A percentile compares a stretch with the other conserved stretches of the same genome.
Conservation (phyloP, 495 filamentous ascomycete species). For the Chaetomium fimeti region DNA sequence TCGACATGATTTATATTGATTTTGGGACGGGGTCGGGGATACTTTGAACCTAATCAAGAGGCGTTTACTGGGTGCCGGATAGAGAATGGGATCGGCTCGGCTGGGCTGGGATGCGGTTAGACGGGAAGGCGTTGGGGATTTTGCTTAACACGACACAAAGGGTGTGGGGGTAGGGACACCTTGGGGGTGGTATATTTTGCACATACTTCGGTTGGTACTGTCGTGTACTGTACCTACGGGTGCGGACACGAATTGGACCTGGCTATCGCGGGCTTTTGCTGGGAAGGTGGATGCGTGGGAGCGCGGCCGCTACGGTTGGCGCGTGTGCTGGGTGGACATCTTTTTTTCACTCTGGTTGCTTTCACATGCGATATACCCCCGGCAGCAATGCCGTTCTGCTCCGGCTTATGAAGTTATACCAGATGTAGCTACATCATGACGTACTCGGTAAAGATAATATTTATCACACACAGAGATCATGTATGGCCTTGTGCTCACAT, state of each 20-base stretch:
- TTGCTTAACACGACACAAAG: not conserved
- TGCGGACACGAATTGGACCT: too few species aligned
- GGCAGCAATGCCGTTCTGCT: not conserved
- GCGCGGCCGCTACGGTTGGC: too few species aligned
- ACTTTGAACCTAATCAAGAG: not conserved
- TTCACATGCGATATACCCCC: not conserved
- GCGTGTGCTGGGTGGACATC: not conserved
- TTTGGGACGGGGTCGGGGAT: not conserved
- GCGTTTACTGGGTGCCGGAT: not conserved
- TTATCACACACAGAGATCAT: not conserved
- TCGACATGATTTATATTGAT: not conserved
- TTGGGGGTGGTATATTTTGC: too few species aligned
- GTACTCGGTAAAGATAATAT: slow-evolving; percentile 1
- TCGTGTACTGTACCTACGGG: too few species aligned
- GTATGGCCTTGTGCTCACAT: too few species aligned
- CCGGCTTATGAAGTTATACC: not conserved
- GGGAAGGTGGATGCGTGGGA: too few species aligned
- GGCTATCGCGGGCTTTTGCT: too few species aligned
- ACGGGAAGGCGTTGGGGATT: slow-evolving; percentile 1
- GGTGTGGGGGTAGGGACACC: too few species aligned
- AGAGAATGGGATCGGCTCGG: not conserved
- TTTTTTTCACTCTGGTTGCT: not conserved
- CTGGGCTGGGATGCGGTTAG: not conserved
- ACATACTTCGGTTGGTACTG: too few species aligned
- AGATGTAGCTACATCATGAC: not conserved